Percentiles rank a stretch among this genome's conserved stretches.
Evolutionary conservation across 495 filamentous ascomycete species (phyloP).

Genomic region (Cercophora scortea): DNA sequence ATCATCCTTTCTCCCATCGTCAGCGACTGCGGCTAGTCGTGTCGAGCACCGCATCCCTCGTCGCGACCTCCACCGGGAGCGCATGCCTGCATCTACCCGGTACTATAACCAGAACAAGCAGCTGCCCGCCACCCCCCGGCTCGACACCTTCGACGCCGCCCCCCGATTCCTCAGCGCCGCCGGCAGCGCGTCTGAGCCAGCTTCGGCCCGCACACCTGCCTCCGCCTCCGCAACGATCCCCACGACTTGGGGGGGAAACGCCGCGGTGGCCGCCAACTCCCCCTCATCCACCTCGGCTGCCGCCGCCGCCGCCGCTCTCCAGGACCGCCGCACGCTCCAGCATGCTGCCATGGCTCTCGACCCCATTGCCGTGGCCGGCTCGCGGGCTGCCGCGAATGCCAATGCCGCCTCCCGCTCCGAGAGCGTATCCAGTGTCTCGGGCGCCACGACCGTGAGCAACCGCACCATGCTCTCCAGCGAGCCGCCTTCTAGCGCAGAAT

Average conservation of each 20-base stretch:
- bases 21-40: background rate
- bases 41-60: slow-evolving; percentile 7
- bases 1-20: background rate
- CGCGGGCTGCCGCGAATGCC: slow-evolving; percentile 11
- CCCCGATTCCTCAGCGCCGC: slow-evolving; percentile 16
- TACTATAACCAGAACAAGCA: slow-evolving; percentile 29
- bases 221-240: slow-evolving; percentile 12
- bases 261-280: slow-evolving; percentile 5
- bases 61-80: slow-evolving; percentile 15
- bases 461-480: slow-evolving; percentile 30
- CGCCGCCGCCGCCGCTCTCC: slow-evolving; percentile 5
- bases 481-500: slow-evolving; percentile 15
- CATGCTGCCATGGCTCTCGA: slow-evolving; percentile 32
- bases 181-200: slow-evolving; percentile 20
- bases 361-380: slow-evolving; percentile 18
- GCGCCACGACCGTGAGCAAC: slow-evolving; percentile 23
- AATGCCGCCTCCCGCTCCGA: slow-evolving; percentile 24
- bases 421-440: slow-evolving; percentile 31
- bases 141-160: slow-evolving; percentile 24
- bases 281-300: background rate
- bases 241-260: slow-evolving; percentile 1
- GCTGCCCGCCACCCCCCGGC: slow-evolving; percentile 25
- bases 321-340: slow-evolving; percentile 21
- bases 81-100: slow-evolving; percentile 16
- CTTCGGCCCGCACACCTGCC: slow-evolving; percentile 20